Percentiles rank a stretch among this genome's conserved stretches.
Evolutionary conservation across 1,139 yeast genomes (phyloP).

Genomic region (Suhomyces anneliseae): DNA sequence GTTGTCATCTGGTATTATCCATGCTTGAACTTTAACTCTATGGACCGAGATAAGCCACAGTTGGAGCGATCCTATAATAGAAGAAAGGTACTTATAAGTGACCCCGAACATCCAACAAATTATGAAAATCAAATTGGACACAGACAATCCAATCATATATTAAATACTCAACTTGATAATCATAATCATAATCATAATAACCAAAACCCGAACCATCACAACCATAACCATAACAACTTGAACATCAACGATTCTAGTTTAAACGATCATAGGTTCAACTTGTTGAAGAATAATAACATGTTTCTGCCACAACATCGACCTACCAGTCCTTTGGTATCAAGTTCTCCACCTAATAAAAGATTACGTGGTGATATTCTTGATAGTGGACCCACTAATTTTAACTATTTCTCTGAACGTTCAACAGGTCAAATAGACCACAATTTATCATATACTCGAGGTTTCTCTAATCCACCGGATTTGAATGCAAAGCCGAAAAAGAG

Average conservation of each 20-base stretch:
- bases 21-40: slow-evolving; percentile 7
- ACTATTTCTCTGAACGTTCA: slow-evolving; percentile 10
- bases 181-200: no score
- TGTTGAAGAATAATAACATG: slow-evolving; percentile 9
- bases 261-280: slow-evolving; percentile 1
- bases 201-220: background rate
- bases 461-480: background rate
- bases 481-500: background rate
- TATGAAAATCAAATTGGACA: background rate
- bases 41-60: slow-evolving; percentile 20
- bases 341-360: slow-evolving; percentile 12
- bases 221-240: background rate
- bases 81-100: slow-evolving; percentile 6
- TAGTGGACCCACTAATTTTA: slow-evolving; percentile 2
- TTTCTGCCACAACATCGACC: slow-evolving; percentile 19
- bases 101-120: background rate
- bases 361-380: slow-evolving; percentile 3
- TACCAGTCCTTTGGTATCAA: slow-evolving; percentile 13
- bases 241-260: background rate
- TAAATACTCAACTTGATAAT: background rate
- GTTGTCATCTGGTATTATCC: background rate
- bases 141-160: background rate
- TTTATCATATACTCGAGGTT: slow-evolving; percentile 8
- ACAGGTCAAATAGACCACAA: slow-evolving; percentile 12
- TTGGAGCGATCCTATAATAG: slow-evolving; percentile 11